Base-by-base conservation (phyloP, 192 early-diverging fungal species). In the Funneliformis geosporum region DNA sequence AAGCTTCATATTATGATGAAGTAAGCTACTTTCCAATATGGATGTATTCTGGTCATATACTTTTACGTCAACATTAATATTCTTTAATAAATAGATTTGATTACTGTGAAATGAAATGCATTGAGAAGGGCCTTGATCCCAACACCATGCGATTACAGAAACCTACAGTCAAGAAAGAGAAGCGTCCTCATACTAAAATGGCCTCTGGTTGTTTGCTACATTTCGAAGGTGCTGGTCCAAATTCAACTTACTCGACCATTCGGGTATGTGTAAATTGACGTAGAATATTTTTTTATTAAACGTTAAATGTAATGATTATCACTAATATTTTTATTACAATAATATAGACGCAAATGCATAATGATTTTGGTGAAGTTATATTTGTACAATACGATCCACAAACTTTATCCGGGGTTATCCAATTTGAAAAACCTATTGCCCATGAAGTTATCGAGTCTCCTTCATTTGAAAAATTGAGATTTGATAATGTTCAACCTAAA, bases 1-100 rank as follows among this genome's bases (percentile, higher is more conserved):
- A 82, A 86, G 43, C 60, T 90, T 59, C 50, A 79, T 33, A 72
- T 89, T 42, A 86, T 85, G 84, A 79, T 84, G 27, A 87, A 85
- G 88, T 86, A 85, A 80, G 81, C 73, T 27, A 12, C 42, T 60
- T 28, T 43, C 44, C 11, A 27, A 11, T 6, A 16, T 5, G 3
- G 47, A 16, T 21, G 18, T 21, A n/a, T 21, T 28, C 23, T 6
- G 47, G 8, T 38, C 11, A n/a, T 27, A 72, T 23, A 42, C 50
- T 40, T 23, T 38, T 43, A 61, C 16, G 23, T 40, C 3, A 44
- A 12, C 25, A 16, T 62, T 67, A 38, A 69, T 69, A 47, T 39
- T 55, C 59, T 80, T 12, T 3, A 75, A 12, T 18, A 61, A 28
- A 27, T 78, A 85, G 84, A 70, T 50, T 55, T 42, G 84, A 75